Base-by-base conservation (phyloP, 768 basidiomycete genomes). In the Termitomyces sp. region DNA sequence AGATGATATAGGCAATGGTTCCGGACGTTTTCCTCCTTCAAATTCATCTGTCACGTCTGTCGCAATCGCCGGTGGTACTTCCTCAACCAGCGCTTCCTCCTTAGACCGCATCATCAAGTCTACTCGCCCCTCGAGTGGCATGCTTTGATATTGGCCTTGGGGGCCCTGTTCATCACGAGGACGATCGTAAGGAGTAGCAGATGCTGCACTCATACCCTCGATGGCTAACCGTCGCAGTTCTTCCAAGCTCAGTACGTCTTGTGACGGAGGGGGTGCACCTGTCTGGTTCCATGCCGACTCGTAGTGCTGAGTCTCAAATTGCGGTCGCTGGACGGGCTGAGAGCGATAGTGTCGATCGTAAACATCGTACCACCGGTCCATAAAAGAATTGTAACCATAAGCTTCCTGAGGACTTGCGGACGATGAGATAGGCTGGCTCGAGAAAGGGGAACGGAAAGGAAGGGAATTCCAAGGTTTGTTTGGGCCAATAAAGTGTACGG, bases 401-500 rank as follows among this genome's bases (percentile, higher is more conserved):
- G 82, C 81, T 62, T 76, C 80, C 49, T 79, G 73, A 51, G 66
- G 29, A 42, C 70, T 65, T 53, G 69, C 68, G 42, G 67, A 57
- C 31, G 66, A 34, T 25, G 64, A 53, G 2, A 59, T 34, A 11
- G 71, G 67, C 61, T 65, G 71, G 59, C 59, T 65, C 60, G 66
- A 62, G 69, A 75, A 82, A 1, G 91, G 86, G 10, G 86, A 76
- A 32, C 92, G 86, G 69, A 79, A 85, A 46, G 83, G 70, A 49
- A 94, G 77, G 17, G 85, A 82, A 49, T 85, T 78, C 96, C 97
- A 99, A 14, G 97, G 96, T 74, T 99, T 99, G 71, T 92, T 84
- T n/a, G 85, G 81, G 16, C 96, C 96, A 63, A 98, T 98, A 66
- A 97, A 98, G 71, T 98, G 95, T 58, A 97, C 82, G 56, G 85